A percentile compares a stretch with the other conserved stretches of the same genome.
phyloP scores from a whole-genome alignment of 495 filamentous ascomycete genomes.

The Penicillium atrosanguineum region DNA sequence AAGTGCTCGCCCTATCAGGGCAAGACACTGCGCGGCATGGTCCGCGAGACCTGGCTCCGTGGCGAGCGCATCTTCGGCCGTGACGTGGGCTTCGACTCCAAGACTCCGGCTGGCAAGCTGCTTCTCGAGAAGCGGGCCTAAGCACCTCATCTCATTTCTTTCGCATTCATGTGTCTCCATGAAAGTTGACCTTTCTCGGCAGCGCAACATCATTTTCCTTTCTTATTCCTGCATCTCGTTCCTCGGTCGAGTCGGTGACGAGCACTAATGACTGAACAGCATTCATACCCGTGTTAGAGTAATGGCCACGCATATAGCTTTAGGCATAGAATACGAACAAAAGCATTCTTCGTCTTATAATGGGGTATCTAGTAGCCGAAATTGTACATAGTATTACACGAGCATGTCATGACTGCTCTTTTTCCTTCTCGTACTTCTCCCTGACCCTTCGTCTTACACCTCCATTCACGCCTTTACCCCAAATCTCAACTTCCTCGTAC shows the following conservation, averaged over 20 bases:
- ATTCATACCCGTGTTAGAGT: slow-evolving; percentile 32
- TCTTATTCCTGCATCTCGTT: slow-evolving; percentile 15
- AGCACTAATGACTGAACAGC: slow-evolving; percentile 32
- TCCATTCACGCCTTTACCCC: slow-evolving; percentile 47
- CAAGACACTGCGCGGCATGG: slow-evolving; percentile 71
- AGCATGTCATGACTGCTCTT: neutral
- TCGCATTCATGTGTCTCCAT: slow-evolving; percentile 7
- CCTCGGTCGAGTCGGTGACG: slow-evolving; percentile 18
- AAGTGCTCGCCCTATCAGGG: slow-evolving; percentile 94
- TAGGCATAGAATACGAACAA: slow-evolving; percentile 22
- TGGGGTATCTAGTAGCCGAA: slow-evolving; percentile 1
- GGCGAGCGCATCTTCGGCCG: slow-evolving; percentile 71
- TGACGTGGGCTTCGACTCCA: slow-evolving; percentile 57
- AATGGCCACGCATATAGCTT: slow-evolving; percentile 28
- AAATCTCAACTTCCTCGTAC: slow-evolving; percentile 43
- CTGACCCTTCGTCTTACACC: slow-evolving; percentile 44
- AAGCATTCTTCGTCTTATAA: neutral
- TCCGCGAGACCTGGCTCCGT: slow-evolving; percentile 86
- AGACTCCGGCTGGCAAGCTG: slow-evolving; percentile 57
- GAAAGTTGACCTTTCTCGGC: slow-evolving; percentile 16
- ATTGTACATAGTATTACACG: neutral
- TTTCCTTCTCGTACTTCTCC: slow-evolving; percentile 40
- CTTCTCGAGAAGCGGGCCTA: slow-evolving; percentile 57
- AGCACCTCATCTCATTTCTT: slow-evolving; percentile 23
- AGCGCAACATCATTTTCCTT: slow-evolving; percentile 1